Evolutionary conservation across 331 rosid genomes (phyloP), one percentile per base, ranked within the genome.

Genomic region (Arachis monticola): DNA sequence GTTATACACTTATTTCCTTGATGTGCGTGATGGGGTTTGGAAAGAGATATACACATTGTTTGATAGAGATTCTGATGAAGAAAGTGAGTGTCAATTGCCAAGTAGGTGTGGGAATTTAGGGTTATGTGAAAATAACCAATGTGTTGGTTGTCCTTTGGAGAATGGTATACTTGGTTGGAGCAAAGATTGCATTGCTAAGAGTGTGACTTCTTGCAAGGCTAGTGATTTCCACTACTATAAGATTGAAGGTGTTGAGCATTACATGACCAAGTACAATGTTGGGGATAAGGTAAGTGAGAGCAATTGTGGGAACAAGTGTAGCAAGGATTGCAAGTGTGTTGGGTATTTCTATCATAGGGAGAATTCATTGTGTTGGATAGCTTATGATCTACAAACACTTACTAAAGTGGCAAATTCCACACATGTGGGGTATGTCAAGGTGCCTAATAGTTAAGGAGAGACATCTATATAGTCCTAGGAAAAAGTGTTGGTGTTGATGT

Each of bases 361-460:
- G 10, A 52, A 70, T 0, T 88, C 96, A 7, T 82, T 83, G 76
- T 88, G 97, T 67, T 90, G 93, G 97, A 66, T 86, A 11, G 91
- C 92, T 67, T 75, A 87, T 83, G 92, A 90, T 61, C 76, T 92
- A 22, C 85, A 76, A 69, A 89, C 96, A 1, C 83, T 89, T 48
- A 86, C 82, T 4, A 89, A 73, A 50, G 90, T 82, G 11, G 61
- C 32, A 2, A 87, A 87, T 61, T 61, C 93, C 0, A 80, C 86
- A 3, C 89, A 87, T 45, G 85, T 91, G 35, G 91, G 87, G 6
- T 91, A 51, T 73, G 69, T 89, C 10, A 92, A 92, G 89, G 83
- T 73, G 6, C 89, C 97, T 31, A 86, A 88, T 38, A 86, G 87
- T 72, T 41, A 85, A 80, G 73, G 40, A 8, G 41, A 22, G 27